Conservation (phyloP, 1,284 basidiomycete species). For the Chondrostereum purpureum region DNA sequence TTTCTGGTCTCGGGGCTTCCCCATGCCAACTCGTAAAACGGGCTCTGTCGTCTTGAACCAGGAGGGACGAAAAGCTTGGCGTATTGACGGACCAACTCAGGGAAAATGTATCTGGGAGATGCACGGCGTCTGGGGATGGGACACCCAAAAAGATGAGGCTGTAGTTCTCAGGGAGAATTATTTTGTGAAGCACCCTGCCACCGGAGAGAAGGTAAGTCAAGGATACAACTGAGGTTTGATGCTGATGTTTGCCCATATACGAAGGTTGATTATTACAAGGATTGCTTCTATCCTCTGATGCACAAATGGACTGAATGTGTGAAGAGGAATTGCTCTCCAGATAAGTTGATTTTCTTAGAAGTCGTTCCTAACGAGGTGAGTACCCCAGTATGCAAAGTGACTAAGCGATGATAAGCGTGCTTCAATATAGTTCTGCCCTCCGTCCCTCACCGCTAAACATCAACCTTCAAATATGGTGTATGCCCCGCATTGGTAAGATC, state of each 20-base stretch:
- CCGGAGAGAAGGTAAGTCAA: conserved; percentile 44
- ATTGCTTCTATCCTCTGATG: conserved; percentile 84
- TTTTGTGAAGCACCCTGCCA: conserved; percentile 67
- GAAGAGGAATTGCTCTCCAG: conserved; percentile 35
- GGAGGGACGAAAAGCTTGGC: conserved; percentile 60
- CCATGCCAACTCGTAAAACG: conserved; percentile 70
- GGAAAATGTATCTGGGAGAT: conserved; percentile 83
- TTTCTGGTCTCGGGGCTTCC: conserved; percentile 77
- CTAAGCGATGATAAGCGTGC: no score
- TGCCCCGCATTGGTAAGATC: conserved; percentile 81
- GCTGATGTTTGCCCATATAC: not conserved
- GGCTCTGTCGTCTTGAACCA: conserved; percentile 53
- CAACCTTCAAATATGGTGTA: conserved; percentile 75
- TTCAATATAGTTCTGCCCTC: conserved; percentile 63
- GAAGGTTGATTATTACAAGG: conserved; percentile 76
- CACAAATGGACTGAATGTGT: conserved; percentile 69
- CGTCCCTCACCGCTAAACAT: conserved; percentile 61
- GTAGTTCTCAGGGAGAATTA: conserved; percentile 84
- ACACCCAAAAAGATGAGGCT: conserved; percentile 58
- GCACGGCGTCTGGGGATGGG: conserved; percentile 94
- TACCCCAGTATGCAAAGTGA: conserved; percentile 3
- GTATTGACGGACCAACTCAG: conserved; percentile 57
- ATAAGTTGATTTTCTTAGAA: conserved; percentile 77
- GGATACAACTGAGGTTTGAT: not conserved
- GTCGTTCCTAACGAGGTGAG: conserved; percentile 86